These are phyloP conservation scores for Eurotiales sp. DNA, from an alignment of 2,329 filamentous ascomycete species.

Conservation along the genomic window DNA sequence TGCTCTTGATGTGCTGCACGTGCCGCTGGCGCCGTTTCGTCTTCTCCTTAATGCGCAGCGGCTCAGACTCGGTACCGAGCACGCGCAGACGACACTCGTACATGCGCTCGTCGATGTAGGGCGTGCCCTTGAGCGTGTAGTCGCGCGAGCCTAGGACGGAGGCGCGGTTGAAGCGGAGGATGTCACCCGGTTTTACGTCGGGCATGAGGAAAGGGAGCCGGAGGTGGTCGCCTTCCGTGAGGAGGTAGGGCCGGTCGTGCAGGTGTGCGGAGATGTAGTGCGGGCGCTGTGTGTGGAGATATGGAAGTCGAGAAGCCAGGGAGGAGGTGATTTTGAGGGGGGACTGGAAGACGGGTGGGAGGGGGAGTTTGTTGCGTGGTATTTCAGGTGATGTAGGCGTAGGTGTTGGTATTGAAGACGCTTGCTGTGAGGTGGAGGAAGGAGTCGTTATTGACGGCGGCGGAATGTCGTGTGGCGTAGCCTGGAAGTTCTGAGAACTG, in stretches of 20 bases:
- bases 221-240: constrained; percentile 64
- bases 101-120: constrained; percentile 77
- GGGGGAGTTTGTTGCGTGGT: constrained; percentile 31
- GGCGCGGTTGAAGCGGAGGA: constrained; percentile 83
- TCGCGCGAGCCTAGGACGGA: constrained; percentile 79
- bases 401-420: constrained; percentile 10
- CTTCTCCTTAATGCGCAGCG: constrained; percentile 73
- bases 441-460: constrained; percentile 8
- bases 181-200: constrained; percentile 72
- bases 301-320: constrained; percentile 40
- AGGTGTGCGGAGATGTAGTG: constrained; percentile 48
- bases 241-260: constrained; percentile 48
- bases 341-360: constrained; percentile 33
- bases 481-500: constrained; percentile 24
- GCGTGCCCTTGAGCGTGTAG: constrained; percentile 77
- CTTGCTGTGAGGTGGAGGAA: constrained; percentile 14
- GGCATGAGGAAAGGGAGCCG: constrained; percentile 78
- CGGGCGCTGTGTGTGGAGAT: constrained; percentile 41
- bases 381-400: background rate
- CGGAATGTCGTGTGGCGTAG: constrained; percentile 26
- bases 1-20: constrained; percentile 75
- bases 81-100: constrained; percentile 85
- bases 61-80: constrained; percentile 77
- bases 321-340: constrained; percentile 41
- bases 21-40: constrained; percentile 69